phyloP scores from a whole-genome alignment of 495 filamentous ascomycete genomes.

The Neurospora sp. region DNA sequence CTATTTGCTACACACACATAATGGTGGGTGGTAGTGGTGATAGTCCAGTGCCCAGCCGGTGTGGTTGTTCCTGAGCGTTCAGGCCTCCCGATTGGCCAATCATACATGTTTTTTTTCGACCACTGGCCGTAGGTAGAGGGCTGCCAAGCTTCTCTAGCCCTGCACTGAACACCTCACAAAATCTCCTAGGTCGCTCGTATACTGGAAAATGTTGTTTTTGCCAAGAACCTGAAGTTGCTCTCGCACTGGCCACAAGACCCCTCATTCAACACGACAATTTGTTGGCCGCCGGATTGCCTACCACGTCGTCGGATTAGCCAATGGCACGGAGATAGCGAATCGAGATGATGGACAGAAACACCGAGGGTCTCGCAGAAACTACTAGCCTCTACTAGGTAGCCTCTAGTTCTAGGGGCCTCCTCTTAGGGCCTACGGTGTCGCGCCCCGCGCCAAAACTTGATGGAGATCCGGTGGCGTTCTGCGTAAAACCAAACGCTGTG shows the following conservation, averaged over 20 bases:
- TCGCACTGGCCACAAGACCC: not conserved
- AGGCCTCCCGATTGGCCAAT: not conserved
- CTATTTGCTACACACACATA: not conserved
- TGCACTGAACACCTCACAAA: not conserved
- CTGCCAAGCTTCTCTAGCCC: not conserved
- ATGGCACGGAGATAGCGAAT: not conserved
- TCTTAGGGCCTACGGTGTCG: not conserved
- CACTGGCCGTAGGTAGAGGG: not conserved
- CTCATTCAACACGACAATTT: not conserved
- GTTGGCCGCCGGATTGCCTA: not conserved
- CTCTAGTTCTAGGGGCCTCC: not conserved
- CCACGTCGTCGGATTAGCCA: not conserved
- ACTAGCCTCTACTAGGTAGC: not conserved
- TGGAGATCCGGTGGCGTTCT: not conserved
- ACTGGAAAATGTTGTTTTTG: not conserved
- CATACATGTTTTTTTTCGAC: not conserved
- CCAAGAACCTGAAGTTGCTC: not conserved
- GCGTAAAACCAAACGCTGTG: not conserved
- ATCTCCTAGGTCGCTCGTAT: not conserved
- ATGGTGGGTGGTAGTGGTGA: not conserved
- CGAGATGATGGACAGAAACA: not conserved
- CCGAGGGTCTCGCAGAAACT: not conserved
- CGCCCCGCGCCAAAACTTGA: not conserved
- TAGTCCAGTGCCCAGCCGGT: not conserved
- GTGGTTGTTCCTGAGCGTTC: not conserved